Evolutionary conservation across 1,284 basidiomycete genomes (phyloP).

Genomic region (Papiliotrema laurentii): DNA sequence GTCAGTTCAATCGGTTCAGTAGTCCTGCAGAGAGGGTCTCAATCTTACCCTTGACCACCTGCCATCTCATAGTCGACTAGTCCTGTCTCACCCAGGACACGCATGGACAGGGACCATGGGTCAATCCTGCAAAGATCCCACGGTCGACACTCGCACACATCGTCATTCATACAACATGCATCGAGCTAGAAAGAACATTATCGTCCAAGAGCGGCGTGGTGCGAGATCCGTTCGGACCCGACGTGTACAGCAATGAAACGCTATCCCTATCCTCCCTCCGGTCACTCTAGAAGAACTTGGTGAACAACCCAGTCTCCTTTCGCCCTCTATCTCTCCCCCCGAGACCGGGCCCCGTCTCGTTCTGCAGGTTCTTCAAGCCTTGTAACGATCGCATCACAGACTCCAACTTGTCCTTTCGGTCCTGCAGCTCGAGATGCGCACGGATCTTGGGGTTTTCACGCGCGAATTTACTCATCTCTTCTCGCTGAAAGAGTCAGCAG

Average conservation of each 20-base stretch:
- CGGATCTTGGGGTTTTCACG: constrained; percentile 85
- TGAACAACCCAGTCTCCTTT: constrained; percentile 40
- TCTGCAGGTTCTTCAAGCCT: constrained; percentile 72
- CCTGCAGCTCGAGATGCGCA: constrained; percentile 89
- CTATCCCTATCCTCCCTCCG: background rate
- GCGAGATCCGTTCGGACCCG: too few species aligned
- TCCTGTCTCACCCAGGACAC: too few species aligned
- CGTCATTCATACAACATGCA: too few species aligned
- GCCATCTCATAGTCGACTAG: too few species aligned
- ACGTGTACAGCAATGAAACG: background rate
- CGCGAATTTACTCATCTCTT: constrained; percentile 62
- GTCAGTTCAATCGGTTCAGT: too few species aligned
- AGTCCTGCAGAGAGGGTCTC: too few species aligned
- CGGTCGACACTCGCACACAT: too few species aligned
- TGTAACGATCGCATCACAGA: constrained; percentile 90
- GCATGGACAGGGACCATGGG: too few species aligned
- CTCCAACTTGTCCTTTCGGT: constrained; percentile 95
- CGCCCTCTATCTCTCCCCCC: constrained; percentile 4
- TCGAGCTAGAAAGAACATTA: too few species aligned
- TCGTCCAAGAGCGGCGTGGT: too few species aligned
- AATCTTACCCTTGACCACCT: too few species aligned
- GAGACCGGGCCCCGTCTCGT: constrained; percentile 54
- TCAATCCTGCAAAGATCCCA: too few species aligned
- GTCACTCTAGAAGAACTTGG: constrained; percentile 36
- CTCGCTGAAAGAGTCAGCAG: background rate